Base-by-base conservation (phyloP, 2,329 filamentous ascomycete species). In the Phoma sp. region DNA sequence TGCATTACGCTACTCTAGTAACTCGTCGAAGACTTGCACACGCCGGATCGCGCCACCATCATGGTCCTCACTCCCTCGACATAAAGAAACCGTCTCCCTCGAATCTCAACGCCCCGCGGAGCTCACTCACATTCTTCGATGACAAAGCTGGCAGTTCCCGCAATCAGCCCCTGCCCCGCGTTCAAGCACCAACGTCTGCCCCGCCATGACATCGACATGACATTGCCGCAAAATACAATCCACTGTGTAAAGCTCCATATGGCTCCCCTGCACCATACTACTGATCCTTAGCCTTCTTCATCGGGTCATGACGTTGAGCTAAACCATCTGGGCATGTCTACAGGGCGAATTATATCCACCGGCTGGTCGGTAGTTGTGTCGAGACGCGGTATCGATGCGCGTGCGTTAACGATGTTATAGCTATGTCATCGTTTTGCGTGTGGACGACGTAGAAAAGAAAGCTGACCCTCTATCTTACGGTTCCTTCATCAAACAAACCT, bases 201-300 rank as follows among this genome's bases (percentile, higher is more conserved):
- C 60, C 62, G 56, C 58, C 50, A 65, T 67, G 57, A 64, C 67
- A 64, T 69, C 67, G 61, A 57, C 38, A 65, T 70, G 67, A 70
- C 67, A 63, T 38, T 49, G 39, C 17, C 25, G 28, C 28, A 57
- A 67, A 65, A 57, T 56, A 23, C 48, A 53, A 52, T 53, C 47
- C 34, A 51, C 23, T 28, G 18, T 37, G 36, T 39, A 46, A 50
- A 59, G 54, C 36, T 59, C 53, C 46, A 61, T 61, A 53, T 60
- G 58, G 54, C 34, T 36, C 55, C 47, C 48, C 39, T 48, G 52
- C 33, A 33, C 33, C 39, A 53, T 48, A 46, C 15, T 29, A 52
- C 64, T 59, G 59, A 56, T 58, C 37, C 60, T 52, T 54, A 25
- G 42, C 64, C 60, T 47, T 60, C 52, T 61, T 60, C 25, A 63